These are phyloP conservation scores for Globisporangium alternatum DNA, from an alignment of 352 stramenopile species.

Conservation along the genomic window DNA sequence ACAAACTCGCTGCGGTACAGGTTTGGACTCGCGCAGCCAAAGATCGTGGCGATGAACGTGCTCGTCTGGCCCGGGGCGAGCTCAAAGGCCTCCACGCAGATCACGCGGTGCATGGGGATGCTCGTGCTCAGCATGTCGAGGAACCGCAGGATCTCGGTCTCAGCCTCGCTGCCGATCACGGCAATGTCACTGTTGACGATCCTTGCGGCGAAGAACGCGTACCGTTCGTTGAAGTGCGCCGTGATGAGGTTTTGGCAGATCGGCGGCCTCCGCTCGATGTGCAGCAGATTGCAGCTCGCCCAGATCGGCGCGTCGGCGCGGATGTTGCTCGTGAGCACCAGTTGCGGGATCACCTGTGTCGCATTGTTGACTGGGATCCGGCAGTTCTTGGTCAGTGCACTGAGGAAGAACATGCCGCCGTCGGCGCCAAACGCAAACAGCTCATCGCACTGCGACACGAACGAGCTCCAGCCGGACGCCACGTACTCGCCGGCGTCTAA, in stretches of 20 bases:
- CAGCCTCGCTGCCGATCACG: conserved; percentile 4
- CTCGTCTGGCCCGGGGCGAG: conserved; percentile 7
- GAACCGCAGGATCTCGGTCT: conserved; percentile 21
- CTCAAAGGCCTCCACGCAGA: conserved; percentile 24
- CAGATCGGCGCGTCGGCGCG: conserved; percentile 23
- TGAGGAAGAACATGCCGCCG: conserved; percentile 22
- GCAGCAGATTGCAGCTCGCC: conserved; percentile 20
- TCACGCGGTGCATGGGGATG: conserved; percentile 14
- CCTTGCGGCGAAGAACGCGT: conserved; percentile 8
- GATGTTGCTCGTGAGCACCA: conserved; percentile 24
- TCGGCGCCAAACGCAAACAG: conserved; percentile 14
- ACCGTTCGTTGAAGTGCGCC: conserved; percentile 17
- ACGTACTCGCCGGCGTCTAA: conserved; percentile 9
- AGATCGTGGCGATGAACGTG: conserved; percentile 17
- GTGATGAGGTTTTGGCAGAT: conserved; percentile 22
- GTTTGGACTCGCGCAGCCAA: conserved; percentile 25
- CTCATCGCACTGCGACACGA: conserved; percentile 20
- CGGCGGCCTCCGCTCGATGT: conserved; percentile 12
- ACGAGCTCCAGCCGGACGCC: conserved; percentile 21
- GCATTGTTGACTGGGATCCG: conserved; percentile 9
- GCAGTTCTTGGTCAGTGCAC: conserved; percentile 21
- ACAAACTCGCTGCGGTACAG: conserved; percentile 16
- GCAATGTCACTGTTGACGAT: neutral
- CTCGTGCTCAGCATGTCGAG: conserved; percentile 22
- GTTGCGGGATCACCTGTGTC: conserved; percentile 14